Evolutionary conservation across 352 stramenopile species (phyloP).

Genomic region (Phytopythium helicoides): DNA sequence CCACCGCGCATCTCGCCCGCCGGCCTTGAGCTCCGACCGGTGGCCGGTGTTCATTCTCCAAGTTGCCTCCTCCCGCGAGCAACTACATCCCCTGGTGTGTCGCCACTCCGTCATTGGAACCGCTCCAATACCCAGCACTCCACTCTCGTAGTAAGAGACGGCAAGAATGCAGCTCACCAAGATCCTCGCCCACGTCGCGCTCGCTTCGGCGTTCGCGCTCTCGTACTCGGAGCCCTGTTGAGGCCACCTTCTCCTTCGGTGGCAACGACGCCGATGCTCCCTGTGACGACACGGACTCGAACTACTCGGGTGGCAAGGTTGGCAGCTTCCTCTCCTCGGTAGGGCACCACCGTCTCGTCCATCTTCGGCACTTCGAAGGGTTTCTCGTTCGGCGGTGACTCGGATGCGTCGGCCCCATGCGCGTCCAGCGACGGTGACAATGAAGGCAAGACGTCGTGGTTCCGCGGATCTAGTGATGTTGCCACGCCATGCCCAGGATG

Average conservation of each 20-base stretch:
- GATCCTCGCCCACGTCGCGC: conserved; percentile 15
- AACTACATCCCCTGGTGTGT: background rate
- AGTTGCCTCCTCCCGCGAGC: conserved; percentile 22
- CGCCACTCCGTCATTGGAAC: conserved; percentile 15
- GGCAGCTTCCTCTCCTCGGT: background rate
- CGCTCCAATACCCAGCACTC: conserved; percentile 2
- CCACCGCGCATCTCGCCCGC: background rate
- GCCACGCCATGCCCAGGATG: background rate
- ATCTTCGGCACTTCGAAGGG: background rate
- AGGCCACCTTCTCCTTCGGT: conserved; percentile 3
- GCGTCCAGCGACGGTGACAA: background rate
- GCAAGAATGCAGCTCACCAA: conserved; percentile 30
- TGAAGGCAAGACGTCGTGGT: background rate
- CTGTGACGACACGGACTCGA: conserved; percentile 22
- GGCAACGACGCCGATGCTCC: conserved; percentile 34
- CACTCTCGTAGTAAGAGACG: conserved; percentile 5
- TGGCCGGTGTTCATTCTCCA: conserved; percentile 40
- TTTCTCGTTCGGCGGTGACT: conserved; percentile 2
- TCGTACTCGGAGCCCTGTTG: conserved; percentile 6
- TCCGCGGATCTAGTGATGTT: background rate
- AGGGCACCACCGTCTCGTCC: conserved; percentile 1
- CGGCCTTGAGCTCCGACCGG: too few species aligned
- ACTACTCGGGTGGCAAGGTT: conserved; percentile 5
- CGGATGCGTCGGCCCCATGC: background rate
- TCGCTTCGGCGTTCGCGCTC: conserved; percentile 14